These are phyloP conservation scores for Hortiboletus rubellus DNA, from an alignment of 1,284 basidiomycete genomes.

Conservation along the genomic window DNA sequence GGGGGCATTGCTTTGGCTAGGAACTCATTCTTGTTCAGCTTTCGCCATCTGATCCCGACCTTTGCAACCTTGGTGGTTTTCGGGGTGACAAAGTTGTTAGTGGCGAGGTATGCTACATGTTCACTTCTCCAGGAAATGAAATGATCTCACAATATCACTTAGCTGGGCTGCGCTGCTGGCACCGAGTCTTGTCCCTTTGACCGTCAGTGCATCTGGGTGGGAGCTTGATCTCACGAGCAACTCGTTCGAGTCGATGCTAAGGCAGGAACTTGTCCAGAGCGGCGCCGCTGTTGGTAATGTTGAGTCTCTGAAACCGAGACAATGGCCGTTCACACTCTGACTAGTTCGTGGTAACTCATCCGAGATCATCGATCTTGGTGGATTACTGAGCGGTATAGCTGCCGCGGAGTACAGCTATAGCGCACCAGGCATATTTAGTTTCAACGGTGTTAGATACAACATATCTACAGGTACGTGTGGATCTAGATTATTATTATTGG, in stretches of 20 bases:
- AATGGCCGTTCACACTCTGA: background rate
- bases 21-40: slow-evolving; percentile 3
- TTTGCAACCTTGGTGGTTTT: slow-evolving; percentile 4
- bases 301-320: background rate
- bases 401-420: slow-evolving; percentile 15
- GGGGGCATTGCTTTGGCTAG: slow-evolving; percentile 11
- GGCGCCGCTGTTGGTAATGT: slow-evolving; percentile 5
- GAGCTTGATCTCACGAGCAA: slow-evolving; percentile 16
- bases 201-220: background rate
- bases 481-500: background rate
- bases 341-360: slow-evolving; percentile 16
- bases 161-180: slow-evolving; percentile 19
- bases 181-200: slow-evolving; percentile 5
- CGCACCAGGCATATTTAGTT: slow-evolving; percentile 13
- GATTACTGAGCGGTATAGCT: slow-evolving; percentile 15
- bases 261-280: slow-evolving; percentile 2
- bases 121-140: background rate
- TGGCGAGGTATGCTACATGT: slow-evolving; percentile 9
- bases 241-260: slow-evolving; percentile 7
- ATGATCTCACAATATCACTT: background rate
- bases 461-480: slow-evolving; percentile 16
- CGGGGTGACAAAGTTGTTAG: slow-evolving; percentile 12
- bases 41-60: slow-evolving; percentile 1
- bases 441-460: slow-evolving; percentile 21
- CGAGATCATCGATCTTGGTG: slow-evolving; percentile 10